These are phyloP conservation scores for Vachellia collinsii DNA, from an alignment of 306 rosid species.

Conservation along the genomic window DNA sequence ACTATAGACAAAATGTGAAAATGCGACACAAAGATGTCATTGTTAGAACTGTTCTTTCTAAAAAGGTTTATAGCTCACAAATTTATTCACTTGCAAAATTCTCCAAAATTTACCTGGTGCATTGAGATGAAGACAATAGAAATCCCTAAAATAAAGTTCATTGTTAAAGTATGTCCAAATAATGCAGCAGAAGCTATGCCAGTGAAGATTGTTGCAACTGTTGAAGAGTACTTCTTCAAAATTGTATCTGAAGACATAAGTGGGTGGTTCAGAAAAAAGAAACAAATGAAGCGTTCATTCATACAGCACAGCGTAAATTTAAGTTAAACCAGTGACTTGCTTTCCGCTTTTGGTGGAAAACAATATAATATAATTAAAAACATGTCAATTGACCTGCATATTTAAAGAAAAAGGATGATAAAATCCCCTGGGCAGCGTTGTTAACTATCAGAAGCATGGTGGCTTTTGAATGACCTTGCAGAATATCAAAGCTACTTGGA, in stretches of 20 bases:
- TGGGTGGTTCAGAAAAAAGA: conserved; percentile 13
- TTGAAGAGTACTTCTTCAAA: conserved; percentile 96
- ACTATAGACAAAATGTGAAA: conserved; percentile 53
- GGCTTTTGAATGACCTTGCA: conserved; percentile 97
- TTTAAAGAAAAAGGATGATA: conserved; percentile 98
- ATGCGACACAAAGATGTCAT: conserved; percentile 8
- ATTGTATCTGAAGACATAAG: conserved; percentile 79
- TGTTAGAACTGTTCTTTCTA: background rate
- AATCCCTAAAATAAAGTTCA: conserved; percentile 92
- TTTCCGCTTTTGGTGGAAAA: conserved; percentile 1
- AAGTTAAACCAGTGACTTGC: conserved; percentile 11
- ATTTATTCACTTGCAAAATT: conserved; percentile 27
- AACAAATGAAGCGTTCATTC: conserved; percentile 11
- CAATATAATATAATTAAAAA: background rate
- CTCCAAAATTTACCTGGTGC: conserved; percentile 81
- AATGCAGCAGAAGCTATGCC: conserved; percentile 93
- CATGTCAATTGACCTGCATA: conserved; percentile 74
- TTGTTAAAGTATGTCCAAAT: conserved; percentile 91
- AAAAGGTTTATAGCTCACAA: background rate
- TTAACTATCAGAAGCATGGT: conserved; percentile 89
- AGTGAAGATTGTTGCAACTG: conserved; percentile 97
- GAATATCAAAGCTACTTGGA: conserved; percentile 87
- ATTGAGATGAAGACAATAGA: conserved; percentile 97
- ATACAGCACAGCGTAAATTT: conserved; percentile 17
- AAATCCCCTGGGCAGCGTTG: conserved; percentile 98